Evolutionary conservation across 495 filamentous ascomycete species (phyloP), one percentile per base, ranked within the genome.

Genomic region (Monascus purpureus): DNA sequence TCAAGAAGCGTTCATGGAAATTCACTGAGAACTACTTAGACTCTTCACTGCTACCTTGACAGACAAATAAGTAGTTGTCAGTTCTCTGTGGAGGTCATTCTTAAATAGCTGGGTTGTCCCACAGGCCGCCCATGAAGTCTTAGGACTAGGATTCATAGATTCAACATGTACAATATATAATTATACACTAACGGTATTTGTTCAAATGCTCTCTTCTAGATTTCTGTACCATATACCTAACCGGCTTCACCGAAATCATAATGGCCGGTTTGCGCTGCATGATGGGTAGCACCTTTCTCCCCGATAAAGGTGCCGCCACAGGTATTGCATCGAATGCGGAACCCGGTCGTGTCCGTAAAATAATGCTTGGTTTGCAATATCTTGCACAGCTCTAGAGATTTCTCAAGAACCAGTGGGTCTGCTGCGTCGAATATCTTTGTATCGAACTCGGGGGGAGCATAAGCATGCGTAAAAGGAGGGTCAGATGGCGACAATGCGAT

Each of bases 301-400:
- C 90, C 90, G 29, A 76, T 73, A 7, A 84, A 75, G 8, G 71
- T 67, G 54, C 70, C 72, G 1, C 74, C 65, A 46, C 86, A 92
- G 8, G 63, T 49, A 38, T 84, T 86, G 49, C 90, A 97, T 36
- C 66, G 75, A 31, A 95, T 68, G n/a, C 67, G 63, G 50, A 96
- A 92, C 1, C 70, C 73, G 8, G 79, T 72, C 2, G 85, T 93
- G 49, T 95, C 84, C 0, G 90, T 97, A 37, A 74, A 97, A 43
- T 97, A 97, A 43, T 92, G 78, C 41, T 68, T 73, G 35, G 67
- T 52, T 29, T 77, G 67, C 37, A 83, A 62, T 4, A 85, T 58
- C 35, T 62, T 72, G 39, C 85, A 90, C 22, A 96, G 55, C 41
- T 81, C 72, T 33, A 67, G 41, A 0, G 90, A 79, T 31, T 69